Percentiles rank a stretch among this genome's conserved stretches.
Evolutionary conservation across 2,329 filamentous ascomycete species (phyloP).

Genomic region (Colletotrichum sojae): DNA sequence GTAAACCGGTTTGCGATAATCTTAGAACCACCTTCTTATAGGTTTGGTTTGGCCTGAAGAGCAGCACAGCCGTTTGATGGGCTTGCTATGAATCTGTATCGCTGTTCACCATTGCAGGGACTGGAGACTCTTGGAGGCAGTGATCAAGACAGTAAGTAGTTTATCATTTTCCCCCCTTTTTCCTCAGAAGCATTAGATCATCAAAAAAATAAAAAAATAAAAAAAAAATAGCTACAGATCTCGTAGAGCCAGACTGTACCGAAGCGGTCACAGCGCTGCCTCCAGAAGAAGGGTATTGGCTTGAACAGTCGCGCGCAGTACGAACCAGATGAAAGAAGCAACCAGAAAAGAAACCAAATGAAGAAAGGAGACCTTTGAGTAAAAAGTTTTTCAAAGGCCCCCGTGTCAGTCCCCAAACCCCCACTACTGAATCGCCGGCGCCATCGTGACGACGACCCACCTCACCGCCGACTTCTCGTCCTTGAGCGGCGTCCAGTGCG

Average conservation of each 20-base stretch:
- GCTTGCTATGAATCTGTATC: too few species aligned
- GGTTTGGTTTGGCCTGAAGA: too few species aligned
- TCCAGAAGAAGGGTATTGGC: conserved; percentile 3
- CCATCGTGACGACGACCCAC: conserved; percentile 38
- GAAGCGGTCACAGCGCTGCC: background rate
- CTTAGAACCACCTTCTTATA: too few species aligned
- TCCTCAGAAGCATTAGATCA: background rate
- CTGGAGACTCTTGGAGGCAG: too few species aligned
- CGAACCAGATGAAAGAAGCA: background rate
- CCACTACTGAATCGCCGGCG: conserved; percentile 28
- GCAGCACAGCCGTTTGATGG: too few species aligned
- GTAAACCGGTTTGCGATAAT: too few species aligned
- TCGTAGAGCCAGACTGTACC: background rate
- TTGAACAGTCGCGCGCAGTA: background rate
- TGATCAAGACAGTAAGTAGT: too few species aligned
- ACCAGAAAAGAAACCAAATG: background rate
- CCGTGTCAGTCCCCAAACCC: too few species aligned
- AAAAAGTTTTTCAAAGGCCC: too few species aligned
- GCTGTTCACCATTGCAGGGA: too few species aligned
- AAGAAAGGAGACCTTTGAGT: too few species aligned
- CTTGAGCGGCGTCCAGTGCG: conserved; percentile 43
- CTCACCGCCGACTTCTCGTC: conserved; percentile 34
- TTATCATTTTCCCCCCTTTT: too few species aligned
- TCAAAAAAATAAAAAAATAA: background rate
- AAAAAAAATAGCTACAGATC: background rate